A percentile compares a stretch with the other conserved stretches of the same genome.
These are phyloP conservation scores for Phaseolus coccineus DNA, from an alignment of 331 rosid species.

Conservation along the genomic window DNA sequence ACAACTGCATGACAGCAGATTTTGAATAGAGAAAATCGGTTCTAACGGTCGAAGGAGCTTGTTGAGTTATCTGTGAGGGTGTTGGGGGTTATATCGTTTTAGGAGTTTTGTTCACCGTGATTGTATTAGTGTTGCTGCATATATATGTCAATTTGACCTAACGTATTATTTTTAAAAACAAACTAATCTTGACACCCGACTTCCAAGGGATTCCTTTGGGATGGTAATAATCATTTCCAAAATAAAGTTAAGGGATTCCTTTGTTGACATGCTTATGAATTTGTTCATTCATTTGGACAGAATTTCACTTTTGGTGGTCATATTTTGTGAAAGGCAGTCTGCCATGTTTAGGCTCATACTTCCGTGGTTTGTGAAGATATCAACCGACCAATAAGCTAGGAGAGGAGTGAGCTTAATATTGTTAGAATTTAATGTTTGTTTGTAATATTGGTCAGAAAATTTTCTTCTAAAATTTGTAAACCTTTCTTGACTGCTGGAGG, in stretches of 20 bases:
- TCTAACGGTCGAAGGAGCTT: background rate
- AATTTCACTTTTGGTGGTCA: constrained; percentile 9
- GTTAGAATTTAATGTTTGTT: background rate
- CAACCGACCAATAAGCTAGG: background rate
- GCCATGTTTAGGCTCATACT: background rate
- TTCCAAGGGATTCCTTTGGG: constrained; percentile 14
- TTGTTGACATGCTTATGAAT: background rate
- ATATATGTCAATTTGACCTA: constrained; percentile 2
- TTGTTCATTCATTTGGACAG: background rate
- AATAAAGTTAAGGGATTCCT: constrained; percentile 3
- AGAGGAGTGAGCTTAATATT: background rate
- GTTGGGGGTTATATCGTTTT: background rate
- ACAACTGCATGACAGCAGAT: background rate
- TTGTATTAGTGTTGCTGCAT: constrained; percentile 2
- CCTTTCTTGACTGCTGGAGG: background rate
- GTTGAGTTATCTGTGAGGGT: background rate
- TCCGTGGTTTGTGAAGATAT: background rate
- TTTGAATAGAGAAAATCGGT: constrained; percentile 1
- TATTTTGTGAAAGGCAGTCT: constrained; percentile 7
- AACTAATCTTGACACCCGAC: background rate
- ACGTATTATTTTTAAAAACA: background rate
- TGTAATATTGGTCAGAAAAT: background rate
- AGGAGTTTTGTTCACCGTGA: constrained; percentile 23
- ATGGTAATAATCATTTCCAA: background rate
- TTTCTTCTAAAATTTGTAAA: background rate